A percentile compares a stretch with the other conserved stretches of the same genome.
phyloP scores from a whole-genome alignment of 306 rosid genomes.

The Medicago lupulina region DNA sequence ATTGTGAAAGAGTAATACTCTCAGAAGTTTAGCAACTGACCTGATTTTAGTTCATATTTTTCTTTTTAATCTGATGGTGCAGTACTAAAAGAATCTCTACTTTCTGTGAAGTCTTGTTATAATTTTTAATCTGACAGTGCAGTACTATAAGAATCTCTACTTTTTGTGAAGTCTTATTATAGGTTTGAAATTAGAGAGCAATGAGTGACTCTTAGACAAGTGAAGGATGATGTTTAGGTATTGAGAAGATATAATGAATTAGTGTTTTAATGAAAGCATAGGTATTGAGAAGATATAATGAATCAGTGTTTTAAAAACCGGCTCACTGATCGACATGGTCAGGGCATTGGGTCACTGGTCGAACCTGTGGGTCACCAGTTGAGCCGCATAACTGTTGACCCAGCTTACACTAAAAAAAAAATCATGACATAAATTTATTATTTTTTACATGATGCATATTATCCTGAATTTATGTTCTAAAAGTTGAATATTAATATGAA shows the following conservation, averaged over 20 bases:
- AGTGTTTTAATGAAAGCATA: background rate
- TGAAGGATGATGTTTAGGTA: slow-evolving; percentile 16
- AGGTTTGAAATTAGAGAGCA: slow-evolving; percentile 24
- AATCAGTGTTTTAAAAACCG: background rate
- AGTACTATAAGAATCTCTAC: slow-evolving; percentile 23
- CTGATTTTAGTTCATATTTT: background rate
- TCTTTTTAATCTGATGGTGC: background rate
- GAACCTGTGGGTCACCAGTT: too few species aligned
- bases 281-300: background rate
- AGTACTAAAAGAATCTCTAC: slow-evolving; percentile 23
- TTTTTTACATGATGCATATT: background rate
- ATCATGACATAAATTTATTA: background rate
- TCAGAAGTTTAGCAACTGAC: slow-evolving; percentile 31
- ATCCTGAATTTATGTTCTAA: background rate
- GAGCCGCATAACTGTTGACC: background rate
- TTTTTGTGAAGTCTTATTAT: slow-evolving; percentile 30
- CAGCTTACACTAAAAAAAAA: background rate
- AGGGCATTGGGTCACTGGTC: too few species aligned
- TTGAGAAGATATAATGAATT: background rate
- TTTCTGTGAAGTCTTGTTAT: slow-evolving; percentile 25
- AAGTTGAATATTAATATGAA: background rate
- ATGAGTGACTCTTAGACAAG: slow-evolving; percentile 12
- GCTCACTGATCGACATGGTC: background rate
- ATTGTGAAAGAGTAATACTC: slow-evolving; percentile 18
- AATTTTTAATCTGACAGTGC: background rate